These are phyloP conservation scores for Kickxella alabastrina DNA, from an alignment of 192 early-diverging fungal species.

Conservation along the genomic window DNA sequence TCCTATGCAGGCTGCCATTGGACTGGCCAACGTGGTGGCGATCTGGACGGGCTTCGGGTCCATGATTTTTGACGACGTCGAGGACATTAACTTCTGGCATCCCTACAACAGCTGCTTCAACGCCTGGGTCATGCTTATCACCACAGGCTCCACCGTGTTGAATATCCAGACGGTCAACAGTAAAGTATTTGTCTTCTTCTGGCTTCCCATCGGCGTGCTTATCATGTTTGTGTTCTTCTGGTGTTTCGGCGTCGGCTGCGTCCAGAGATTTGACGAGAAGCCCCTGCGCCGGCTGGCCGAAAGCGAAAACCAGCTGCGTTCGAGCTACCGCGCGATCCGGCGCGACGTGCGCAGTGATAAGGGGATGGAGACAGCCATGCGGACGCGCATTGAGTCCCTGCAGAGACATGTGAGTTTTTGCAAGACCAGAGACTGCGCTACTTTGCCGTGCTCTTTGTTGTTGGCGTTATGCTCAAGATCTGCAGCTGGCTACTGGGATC, in stretches of 20 bases:
- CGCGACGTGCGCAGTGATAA: slow-evolving; percentile 13
- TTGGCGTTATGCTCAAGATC: slow-evolving; percentile 38
- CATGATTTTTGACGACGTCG: slow-evolving; percentile 42
- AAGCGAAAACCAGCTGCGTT: slow-evolving; percentile 23
- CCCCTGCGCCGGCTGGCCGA: slow-evolving; percentile 38
- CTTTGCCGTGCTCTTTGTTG: slow-evolving; percentile 29
- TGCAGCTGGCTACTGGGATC: slow-evolving; percentile 39
- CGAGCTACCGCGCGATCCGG: slow-evolving; percentile 30
- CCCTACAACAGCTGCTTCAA: slow-evolving; percentile 51
- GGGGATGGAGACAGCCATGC: slow-evolving; percentile 7
- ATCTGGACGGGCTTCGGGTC: slow-evolving; percentile 52
- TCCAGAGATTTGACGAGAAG: slow-evolving; percentile 48
- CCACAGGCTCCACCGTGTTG: slow-evolving; percentile 36
- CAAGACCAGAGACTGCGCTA: slow-evolving; percentile 28
- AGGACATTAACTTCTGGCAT: slow-evolving; percentile 30
- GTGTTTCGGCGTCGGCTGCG: slow-evolving; percentile 42
- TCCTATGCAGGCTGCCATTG: slow-evolving; percentile 44
- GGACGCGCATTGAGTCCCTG: slow-evolving; percentile 16
- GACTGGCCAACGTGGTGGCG: slow-evolving; percentile 42
- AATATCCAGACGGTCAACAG: slow-evolving; percentile 33
- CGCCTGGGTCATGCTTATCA: slow-evolving; percentile 41
- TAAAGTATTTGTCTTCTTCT: slow-evolving; percentile 49
- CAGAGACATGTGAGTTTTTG: slow-evolving; percentile 13
- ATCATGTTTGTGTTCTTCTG: slow-evolving; percentile 48
- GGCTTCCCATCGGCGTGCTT: slow-evolving; percentile 49